Evolutionary conservation across 2,329 filamentous ascomycete species (phyloP), one percentile per base, ranked within the genome.

Genomic region (Aschersonia sp.): DNA sequence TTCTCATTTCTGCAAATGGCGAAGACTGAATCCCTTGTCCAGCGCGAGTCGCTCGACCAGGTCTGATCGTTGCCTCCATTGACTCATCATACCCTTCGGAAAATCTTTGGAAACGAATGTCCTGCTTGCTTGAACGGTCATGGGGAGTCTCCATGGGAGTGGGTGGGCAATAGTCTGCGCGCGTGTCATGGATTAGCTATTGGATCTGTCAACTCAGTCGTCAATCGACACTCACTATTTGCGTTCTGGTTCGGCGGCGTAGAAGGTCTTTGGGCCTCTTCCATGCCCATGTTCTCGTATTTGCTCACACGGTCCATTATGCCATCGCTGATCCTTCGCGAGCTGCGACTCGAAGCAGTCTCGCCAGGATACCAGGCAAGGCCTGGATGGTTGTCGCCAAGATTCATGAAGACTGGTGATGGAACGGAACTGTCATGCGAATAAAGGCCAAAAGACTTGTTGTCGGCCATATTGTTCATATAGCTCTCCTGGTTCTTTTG

Each of bases 121-220:
- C 60, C 40, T 69, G 65, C 63, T 73, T 72, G 43, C 61, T 56
- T 42, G 66, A 55, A 45, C 67, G 65, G 51, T 73, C 65, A 52
- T 73, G 71, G 43, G 82, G 81, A 28, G 80, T 84, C 47, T 79
- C 77, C 56, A 74, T 75, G 47, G 84, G 82, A 31, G 83, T 86
- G 44, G 81, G 75, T 49, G 82, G 82, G 53, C 78, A 77, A 56
- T 78, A 82, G 54, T 68, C 80, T 81, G 35, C 35, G 50, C 30
- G 40, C 2, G 20, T 20, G 20, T 20, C 20, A 20, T 20, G 20
- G 20, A 20, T 20, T 20, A 20, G 20, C 20, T 20, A 20, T 20
- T 20, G 20, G 20, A 20, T 20, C 20, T 20, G 20, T 20, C 20
- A 20, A 20, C 20, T 20, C 20, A 20, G 20, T 38, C 7, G 35